These are phyloP conservation scores for Cyclostephanos tholiformis DNA, from an alignment of 108 stramenopile genomes.

Conservation along the genomic window DNA sequence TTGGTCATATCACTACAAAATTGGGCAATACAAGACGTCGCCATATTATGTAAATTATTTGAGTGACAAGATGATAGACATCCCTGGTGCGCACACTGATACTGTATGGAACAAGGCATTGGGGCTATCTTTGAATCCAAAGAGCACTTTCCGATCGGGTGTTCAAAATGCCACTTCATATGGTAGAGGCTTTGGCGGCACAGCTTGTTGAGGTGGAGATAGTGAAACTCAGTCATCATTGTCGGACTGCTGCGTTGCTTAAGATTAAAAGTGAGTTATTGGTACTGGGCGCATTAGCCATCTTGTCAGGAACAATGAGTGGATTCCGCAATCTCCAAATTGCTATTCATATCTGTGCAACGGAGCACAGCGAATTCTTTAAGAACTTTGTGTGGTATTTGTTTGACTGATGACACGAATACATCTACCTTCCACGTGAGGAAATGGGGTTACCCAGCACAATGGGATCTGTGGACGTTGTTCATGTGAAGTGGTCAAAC, in stretches of 20 bases:
- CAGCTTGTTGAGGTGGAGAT: background rate
- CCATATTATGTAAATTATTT: too few relatives aligned
- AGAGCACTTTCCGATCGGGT: background rate
- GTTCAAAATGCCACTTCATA: background rate
- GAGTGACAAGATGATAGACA: too few relatives aligned
- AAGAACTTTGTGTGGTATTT: background rate
- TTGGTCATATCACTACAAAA: too few relatives aligned
- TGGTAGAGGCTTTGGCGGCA: background rate
- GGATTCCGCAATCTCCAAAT: background rate
- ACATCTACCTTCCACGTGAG: background rate
- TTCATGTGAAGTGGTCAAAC: too few relatives aligned
- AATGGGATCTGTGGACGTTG: too few relatives aligned
- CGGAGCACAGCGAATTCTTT: constrained; percentile 5
- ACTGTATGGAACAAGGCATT: too few relatives aligned
- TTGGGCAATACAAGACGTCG: too few relatives aligned
- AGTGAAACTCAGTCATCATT: background rate
- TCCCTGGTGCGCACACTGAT: too few relatives aligned
- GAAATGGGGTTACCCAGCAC: background rate
- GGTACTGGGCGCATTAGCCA: background rate
- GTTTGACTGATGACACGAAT: background rate
- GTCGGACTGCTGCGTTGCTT: background rate
- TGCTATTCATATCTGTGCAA: background rate
- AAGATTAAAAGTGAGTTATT: constrained; percentile 1
- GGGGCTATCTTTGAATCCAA: background rate
- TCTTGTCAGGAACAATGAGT: background rate